Conservation (phyloP, 129 eudicot genomes). For the Chrysanthemum makinoi region DNA sequence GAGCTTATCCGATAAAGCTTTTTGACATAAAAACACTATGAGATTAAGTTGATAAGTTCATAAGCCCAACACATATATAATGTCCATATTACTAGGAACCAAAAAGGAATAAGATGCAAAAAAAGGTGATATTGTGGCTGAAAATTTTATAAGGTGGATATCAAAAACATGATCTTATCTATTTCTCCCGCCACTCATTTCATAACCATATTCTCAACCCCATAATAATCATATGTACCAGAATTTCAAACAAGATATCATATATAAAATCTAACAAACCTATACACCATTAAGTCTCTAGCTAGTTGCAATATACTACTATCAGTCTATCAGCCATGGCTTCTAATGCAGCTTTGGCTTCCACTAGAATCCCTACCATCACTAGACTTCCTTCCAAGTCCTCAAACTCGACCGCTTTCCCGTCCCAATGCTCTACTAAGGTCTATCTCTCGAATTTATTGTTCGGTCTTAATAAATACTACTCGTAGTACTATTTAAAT, state of each 20-base stretch:
- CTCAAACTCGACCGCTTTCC: slow-evolving; percentile 46
- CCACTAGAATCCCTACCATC: slow-evolving; percentile 76
- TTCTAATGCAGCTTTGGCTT: slow-evolving; percentile 89
- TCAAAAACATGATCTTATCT: slow-evolving; percentile 72
- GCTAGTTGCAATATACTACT: slow-evolving; percentile 34
- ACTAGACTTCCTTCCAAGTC: slow-evolving; percentile 62
- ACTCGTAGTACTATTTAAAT: too few species aligned
- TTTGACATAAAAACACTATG: too few species aligned
- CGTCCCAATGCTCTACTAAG: slow-evolving; percentile 77
- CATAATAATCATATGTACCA: slow-evolving; percentile 31
- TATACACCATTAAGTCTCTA: slow-evolving; percentile 23
- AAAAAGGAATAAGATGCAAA: slow-evolving; percentile 7
- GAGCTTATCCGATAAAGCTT: too few species aligned
- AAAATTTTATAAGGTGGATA: slow-evolving; percentile 39
- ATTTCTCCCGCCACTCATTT: slow-evolving; percentile 72
- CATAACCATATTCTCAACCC: slow-evolving; percentile 49
- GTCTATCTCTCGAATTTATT: slow-evolving; percentile 18
- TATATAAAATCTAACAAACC: slow-evolving; percentile 13
- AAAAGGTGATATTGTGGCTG: slow-evolving; percentile 39
- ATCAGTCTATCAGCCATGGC: slow-evolving; percentile 62
- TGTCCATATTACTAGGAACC: not conserved
- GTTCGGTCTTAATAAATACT: too few species aligned
- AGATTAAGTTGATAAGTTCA: too few species aligned
- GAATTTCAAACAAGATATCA: slow-evolving; percentile 10
- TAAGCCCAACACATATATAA: too few species aligned